Evolutionary conservation across 2,329 filamentous ascomycete species (phyloP), one percentile per base, ranked within the genome.

Genomic region (Claviceps maximensis): DNA sequence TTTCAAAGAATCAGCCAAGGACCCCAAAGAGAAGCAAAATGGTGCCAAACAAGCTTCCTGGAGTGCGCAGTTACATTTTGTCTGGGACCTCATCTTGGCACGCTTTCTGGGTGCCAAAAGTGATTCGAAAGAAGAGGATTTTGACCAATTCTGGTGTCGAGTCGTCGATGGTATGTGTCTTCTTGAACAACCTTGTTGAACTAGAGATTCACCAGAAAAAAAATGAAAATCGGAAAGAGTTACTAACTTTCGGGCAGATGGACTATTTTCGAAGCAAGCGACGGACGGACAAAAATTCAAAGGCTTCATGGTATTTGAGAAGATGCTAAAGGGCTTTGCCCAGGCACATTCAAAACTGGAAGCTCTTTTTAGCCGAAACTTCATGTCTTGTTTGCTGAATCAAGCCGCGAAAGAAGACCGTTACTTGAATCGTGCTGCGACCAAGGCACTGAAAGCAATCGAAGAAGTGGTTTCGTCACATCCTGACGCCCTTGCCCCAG

Each of bases 251-350:
- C 45, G 7, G 47, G 0, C 57, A 91, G 87, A 91, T 64, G 85
- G 86, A 9, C 76, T 96, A 3, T 96, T 97, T 65, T 84, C 87
- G 6, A 80, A 84, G 53, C 82, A 79, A 12, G 85, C 90, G 8
- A 94, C 89, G 1, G 83, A 90, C 45, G 88, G 90, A 60, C 86
- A 94, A 53, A 97, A 96, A 68, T 89, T 88, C 62, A 89, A 89
- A 67, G 93, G 93, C 0, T 91, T 97, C 69, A 82, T 90, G 61
- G 78, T 97, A 2, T 88, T 96, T 62, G 82, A 85, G 60, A 87
- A 85, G 62, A 80, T 89, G 60, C 70, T 96, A 4, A 71, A 76
- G 46, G 71, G 72, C 3, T 67, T 78, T 9, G 71, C 74, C 33
- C 73, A 61, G 64, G 79, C 66, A 23, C 62, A 62, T 19, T 51